Evolutionary conservation across 1,139 yeast species (phyloP), one percentile per base, ranked within the genome.

Genomic region (Blastobotrys persicus): DNA sequence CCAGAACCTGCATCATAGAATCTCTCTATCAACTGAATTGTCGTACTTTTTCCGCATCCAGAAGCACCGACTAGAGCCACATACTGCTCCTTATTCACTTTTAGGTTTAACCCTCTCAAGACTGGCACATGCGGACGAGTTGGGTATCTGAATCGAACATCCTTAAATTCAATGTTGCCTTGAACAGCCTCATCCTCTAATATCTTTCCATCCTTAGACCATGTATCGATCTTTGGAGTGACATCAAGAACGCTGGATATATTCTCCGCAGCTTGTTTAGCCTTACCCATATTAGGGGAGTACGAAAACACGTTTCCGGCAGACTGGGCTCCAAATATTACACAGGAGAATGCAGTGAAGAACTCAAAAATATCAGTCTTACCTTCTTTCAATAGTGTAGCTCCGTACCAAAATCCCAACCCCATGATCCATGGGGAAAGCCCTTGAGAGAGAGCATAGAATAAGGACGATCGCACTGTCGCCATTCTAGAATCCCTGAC

Each of bases 61-160:
- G 96, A 88, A 1, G 97, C 94, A 0, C 98, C 98, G 2, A 91
- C 98, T 54, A 91, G 78, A 58, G 98, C 95, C 31, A 88, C 88
- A 61, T 87, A 88, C 52, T 94, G 89, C 2, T 97, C 97, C 44
- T 81, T 75, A 50, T 80, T 77, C 50, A 91, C 83, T 28, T 73
- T 78, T 55, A 91, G 75, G 55, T 81, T 78, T 46, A 89, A 64
- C 9, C 85, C 78, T 32, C 80, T 75, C 63, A 91, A 83, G 11
- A 91, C 85, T n/a, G 77, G 74, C 35, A 83, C 78, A 52, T 84
- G 77, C 1, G 88, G 83, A 55, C 98, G 78, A 1, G 96, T 86
- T 31, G 97, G 97, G 67, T 91, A 91, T 28, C 81, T 70, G 71
- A 91, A 91, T 6, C 77, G 73, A n/a, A 89, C 85, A 55, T 81